Conservation (phyloP, 345 rosid species). For the Anacardium occidentale region DNA sequence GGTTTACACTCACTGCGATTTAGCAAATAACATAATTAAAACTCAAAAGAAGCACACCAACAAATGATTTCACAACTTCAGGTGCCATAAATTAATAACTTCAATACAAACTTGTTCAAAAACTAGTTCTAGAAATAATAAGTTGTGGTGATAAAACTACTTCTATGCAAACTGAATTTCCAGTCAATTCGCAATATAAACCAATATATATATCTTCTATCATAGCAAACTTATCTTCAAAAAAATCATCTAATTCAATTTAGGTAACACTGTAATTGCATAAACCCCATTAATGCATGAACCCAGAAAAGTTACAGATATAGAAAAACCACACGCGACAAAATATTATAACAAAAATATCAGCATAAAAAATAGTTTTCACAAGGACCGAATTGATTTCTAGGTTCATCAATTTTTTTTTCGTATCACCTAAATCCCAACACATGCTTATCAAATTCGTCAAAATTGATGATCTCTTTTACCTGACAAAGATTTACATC, state of each 20-base stretch:
- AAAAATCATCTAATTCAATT: background rate
- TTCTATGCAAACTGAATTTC: background rate
- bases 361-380: background rate
- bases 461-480: conserved; percentile 26
- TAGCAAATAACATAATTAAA: background rate
- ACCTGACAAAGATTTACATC: conserved; percentile 99
- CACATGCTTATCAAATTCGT: conserved; percentile 11
- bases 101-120: background rate
- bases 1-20: background rate
- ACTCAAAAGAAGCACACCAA: background rate
- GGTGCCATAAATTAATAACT: background rate
- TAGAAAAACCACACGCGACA: background rate
- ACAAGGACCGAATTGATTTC: background rate
- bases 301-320: background rate
- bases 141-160: background rate
- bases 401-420: background rate
- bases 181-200: background rate
- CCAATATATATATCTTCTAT: background rate
- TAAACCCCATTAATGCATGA: background rate
- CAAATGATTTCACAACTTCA: background rate
- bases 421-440: conserved; percentile 1
- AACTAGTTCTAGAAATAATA: background rate
- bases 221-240: background rate
- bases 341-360: background rate
- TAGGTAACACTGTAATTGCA: background rate